Base-by-base conservation (phyloP, 495 filamentous ascomycete species). In the Neurospora sp. region DNA sequence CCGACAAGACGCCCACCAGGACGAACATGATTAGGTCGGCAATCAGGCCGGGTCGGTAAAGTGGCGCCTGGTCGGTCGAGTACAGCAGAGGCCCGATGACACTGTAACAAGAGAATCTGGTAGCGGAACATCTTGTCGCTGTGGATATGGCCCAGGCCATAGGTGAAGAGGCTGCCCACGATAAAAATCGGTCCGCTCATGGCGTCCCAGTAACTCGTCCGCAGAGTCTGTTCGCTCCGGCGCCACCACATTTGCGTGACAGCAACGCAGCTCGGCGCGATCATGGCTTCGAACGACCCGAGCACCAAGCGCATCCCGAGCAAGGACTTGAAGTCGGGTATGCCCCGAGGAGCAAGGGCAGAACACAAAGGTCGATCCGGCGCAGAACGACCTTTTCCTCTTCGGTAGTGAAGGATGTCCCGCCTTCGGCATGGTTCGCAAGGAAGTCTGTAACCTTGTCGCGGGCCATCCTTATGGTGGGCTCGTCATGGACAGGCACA, bases 61-160 rank as follows among this genome's bases (percentile, higher is more conserved):
- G 78, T 1, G 89, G 89, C 1, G 87, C 87, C 53, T 91, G 86
- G 10, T 83, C 83, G 4, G 85, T 87, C n/a, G 85, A 87, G 70
- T 87, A 91, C 1, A 91, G 81, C 71, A 88, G 86, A 1, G 89
- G 89, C 0, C 87, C 87, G 69, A 89, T 84, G 27, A 89, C 80
- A 27, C 22, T 27, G 22, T 27, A 89, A 75, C 75, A 89, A 90
- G 70, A 89, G 86, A 38, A 86, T 83, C 81, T 92, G 88, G 72
- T 89, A 90, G 20, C 86, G 82, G 69, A 85, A 84, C 53, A 91
- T 82, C 10, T 81, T 75, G 1, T 81, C 71, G 40, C 85, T 88
- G 0, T 83, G 71, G 72, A 90, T 89, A 74, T 90, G 88, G 1
- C 87, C 89, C 10, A 91, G 82, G 22, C 87, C 88, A 70, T 87